phyloP scores from a whole-genome alignment of 768 basidiomycete species.

The Amanita polypyramis region DNA sequence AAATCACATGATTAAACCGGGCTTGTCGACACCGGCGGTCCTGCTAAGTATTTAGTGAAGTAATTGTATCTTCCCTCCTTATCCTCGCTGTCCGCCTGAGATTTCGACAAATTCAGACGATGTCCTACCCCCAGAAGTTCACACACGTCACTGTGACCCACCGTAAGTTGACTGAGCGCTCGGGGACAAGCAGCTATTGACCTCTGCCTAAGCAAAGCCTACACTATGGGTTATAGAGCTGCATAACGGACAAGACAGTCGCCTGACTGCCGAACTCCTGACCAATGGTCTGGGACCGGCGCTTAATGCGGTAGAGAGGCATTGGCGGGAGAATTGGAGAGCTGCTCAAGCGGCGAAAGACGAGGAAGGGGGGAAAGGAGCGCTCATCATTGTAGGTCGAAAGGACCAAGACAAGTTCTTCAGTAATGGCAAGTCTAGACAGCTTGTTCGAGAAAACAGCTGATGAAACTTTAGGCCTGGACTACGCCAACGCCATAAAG shows the following conservation, averaged over 20 bases:
- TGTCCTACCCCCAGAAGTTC: slow-evolving; percentile 45
- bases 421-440: slow-evolving; percentile 51
- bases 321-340: slow-evolving; percentile 54
- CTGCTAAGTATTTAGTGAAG: no score
- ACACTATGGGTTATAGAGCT: slow-evolving; percentile 71
- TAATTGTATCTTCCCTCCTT: no score
- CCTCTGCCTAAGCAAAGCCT: slow-evolving; percentile 34
- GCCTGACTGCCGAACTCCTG: slow-evolving; percentile 50
- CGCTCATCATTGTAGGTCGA: slow-evolving; percentile 69
- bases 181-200: background rate
- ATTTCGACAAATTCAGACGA: slow-evolving; percentile 9
- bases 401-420: slow-evolving; percentile 80
- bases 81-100: background rate
- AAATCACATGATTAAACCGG: slow-evolving; percentile 3
- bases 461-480: slow-evolving; percentile 37
- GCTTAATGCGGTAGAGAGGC: slow-evolving; percentile 58
- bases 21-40: no score
- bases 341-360: slow-evolving; percentile 31
- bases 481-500: slow-evolving; percentile 38
- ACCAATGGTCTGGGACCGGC: slow-evolving; percentile 56
- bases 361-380: slow-evolving; percentile 49
- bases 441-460: background rate
- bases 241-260: slow-evolving; percentile 68
- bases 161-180: background rate
- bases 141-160: slow-evolving; percentile 57